Evolutionary conservation across 2,329 filamentous ascomycete species (phyloP), one percentile per base, ranked within the genome.

Genomic region (Alternaria tenuissima): DNA sequence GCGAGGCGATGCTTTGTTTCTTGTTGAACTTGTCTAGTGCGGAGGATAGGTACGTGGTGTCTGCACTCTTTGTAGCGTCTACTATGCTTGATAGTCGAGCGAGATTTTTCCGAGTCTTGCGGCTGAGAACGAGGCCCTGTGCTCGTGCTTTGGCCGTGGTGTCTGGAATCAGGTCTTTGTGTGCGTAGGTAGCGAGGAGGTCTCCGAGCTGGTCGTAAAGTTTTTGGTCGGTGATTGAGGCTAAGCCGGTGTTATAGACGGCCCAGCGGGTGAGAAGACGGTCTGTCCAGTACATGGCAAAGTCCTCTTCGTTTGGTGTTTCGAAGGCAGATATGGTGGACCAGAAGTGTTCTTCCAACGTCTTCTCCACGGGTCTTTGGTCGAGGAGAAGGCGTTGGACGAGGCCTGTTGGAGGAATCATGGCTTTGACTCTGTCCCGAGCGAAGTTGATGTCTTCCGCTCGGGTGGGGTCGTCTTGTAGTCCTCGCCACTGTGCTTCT

Each of bases 151-250:
- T 78, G 4, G 69, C 38, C 3, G 77, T 34, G 3, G 70, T 61
- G 9, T 78, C 76, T 0, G 76, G 72, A 0, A 80, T 28, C 7
- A 79, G 69, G 6, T 79, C 78, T 54, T 73, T 75, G 16, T 64
- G 61, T 11, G 75, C 30, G 49, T 79, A 74, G 4, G 62, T 54
- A 4, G 69, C 58, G 4, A 79, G 65, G 4, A 79, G 52, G 7
- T 78, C 73, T 5, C 67, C 61, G 8, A 80, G 69, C 51, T 79
- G 76, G n/a, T 68, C 68, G 28, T 61, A 67, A 1, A 80, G 59
- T 46, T 76, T 80, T 12, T 62, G 26, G 30, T 79, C 77, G 0
- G 64, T 44, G 24, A 79, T 56, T 14, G 57, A 42, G 7, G 58
- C 36, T 4, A 77, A 52, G 3, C 69, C 75, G 4, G 68, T 57